Base-by-base conservation (phyloP, 2,329 filamentous ascomycete species). In the Colletotrichum siamense region DNA sequence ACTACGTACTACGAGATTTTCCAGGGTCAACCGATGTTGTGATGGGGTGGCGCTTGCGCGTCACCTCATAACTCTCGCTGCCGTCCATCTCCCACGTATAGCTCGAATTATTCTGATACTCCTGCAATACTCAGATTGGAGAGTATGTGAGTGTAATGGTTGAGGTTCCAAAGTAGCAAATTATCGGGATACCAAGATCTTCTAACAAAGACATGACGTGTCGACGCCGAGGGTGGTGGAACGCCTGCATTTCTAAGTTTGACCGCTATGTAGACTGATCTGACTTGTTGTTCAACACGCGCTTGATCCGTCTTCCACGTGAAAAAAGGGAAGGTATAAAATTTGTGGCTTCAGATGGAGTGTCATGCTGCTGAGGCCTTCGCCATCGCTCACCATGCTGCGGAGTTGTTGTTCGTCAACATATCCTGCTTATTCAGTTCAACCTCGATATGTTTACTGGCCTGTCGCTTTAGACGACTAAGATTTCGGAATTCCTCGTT, bases 141-240 rank as follows among this genome's bases (percentile, higher is more conserved):
- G 10, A 22, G 0, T 13, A 10, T 2, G 44, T 13, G n/a, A 12
- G 44, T 49, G 3, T 12, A 49, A 7, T 6, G 9, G 2, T 2
- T 49, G n/a, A 49, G 10, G 2, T 12, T 10, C 0, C n/a, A 1
- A 49, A n/a, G 9, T 6, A 2, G 1, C 1, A 3, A 6, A 49
- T 12, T 0, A 22, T 22, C 10, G 9, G 3, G 0, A 2, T 22
- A 49, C n/a, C 3, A 22, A 49, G 6, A 13, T 22, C n/a, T 49
- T 0, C 44, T 2, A 22, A 12, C 6, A 49, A 13, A 13, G 44
- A 49, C 1, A 13, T 22, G 0, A 49, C 18, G 4, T 49, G 10
- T 49, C 10, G 6, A 49, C 6, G 44, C n/a, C 9, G 39, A 6
- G 7, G 2, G 39, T 7, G 39, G 9, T 0, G 5, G 9, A 10